These are phyloP conservation scores for Hirsutella rhossiliensis DNA, from an alignment of 2,329 filamentous ascomycete species.

Conservation along the genomic window DNA sequence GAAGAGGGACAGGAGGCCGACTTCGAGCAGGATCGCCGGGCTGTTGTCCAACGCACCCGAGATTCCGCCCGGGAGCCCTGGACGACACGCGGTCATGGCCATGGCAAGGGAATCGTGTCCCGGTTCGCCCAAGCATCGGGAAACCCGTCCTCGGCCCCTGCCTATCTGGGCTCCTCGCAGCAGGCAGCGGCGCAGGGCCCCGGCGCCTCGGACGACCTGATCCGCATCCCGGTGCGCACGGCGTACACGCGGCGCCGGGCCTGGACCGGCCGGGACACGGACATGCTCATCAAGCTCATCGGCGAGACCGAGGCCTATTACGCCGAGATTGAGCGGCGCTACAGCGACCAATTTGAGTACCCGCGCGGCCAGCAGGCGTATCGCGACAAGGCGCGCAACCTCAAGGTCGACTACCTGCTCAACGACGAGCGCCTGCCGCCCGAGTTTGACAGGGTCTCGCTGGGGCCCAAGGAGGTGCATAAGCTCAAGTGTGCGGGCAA, in stretches of 20 bases:
- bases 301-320: slow-evolving; percentile 14
- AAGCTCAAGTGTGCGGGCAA: slow-evolving; percentile 27
- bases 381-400: slow-evolving; percentile 44
- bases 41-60: no score
- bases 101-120: no score
- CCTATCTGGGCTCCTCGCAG: no score
- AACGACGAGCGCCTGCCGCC: slow-evolving; percentile 30
- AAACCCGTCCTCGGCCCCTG: no score
- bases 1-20: no score
- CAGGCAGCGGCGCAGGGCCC: no score
- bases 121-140: no score
- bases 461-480: slow-evolving; percentile 36
- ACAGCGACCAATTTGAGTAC: slow-evolving; percentile 24
- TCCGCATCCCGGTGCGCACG: background rate
- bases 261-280: slow-evolving; percentile 31
- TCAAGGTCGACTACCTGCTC: slow-evolving; percentile 40
- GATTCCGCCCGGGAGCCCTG: no score
- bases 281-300: slow-evolving; percentile 29
- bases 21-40: no score
- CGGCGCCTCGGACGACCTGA: no score
- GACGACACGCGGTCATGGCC: no score
- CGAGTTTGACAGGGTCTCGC: slow-evolving; percentile 35
- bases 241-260: slow-evolving; percentile 13
- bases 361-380: slow-evolving; percentile 41
- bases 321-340: slow-evolving; percentile 18